These are phyloP conservation scores for Ceratocystis cubensis DNA, from an alignment of 2,329 filamentous ascomycete species.

Conservation along the genomic window DNA sequence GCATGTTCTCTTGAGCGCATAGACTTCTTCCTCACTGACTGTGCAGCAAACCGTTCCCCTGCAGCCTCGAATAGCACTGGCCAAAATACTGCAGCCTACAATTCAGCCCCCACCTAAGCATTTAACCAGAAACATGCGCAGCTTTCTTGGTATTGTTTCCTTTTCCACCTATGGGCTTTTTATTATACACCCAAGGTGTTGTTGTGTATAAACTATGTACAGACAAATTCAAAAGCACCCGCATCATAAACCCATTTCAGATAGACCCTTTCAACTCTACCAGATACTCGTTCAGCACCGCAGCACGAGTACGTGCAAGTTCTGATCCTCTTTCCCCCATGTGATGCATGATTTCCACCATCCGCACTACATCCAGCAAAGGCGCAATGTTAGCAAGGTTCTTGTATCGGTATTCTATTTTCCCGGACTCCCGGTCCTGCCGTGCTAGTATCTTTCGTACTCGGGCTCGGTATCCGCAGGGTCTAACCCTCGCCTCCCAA, in stretches of 20 bases:
- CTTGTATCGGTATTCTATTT: neutral
- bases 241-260: conserved; percentile 10
- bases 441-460: neutral
- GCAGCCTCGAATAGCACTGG: too few relatives aligned
- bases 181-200: too few relatives aligned
- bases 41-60: neutral
- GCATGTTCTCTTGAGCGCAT: neutral
- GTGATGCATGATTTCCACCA: conserved; percentile 51
- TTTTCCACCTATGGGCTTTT: neutral
- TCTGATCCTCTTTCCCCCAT: conserved; percentile 44
- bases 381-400: neutral
- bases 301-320: conserved; percentile 46
- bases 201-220: too few relatives aligned
- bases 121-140: neutral
- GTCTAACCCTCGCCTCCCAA: neutral
- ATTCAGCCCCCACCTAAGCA: neutral
- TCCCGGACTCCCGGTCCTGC: neutral
- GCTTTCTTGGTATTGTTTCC: neutral
- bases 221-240: neutral
- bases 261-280: conserved; percentile 10
- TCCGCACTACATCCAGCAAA: conserved; percentile 35
- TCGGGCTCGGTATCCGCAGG: neutral
- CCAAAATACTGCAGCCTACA: neutral
- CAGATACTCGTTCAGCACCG: conserved; percentile 45
- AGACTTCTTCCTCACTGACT: neutral